Evolutionary conservation across 768 basidiomycete species (phyloP).

Genomic region (Suillus clintonianus): DNA sequence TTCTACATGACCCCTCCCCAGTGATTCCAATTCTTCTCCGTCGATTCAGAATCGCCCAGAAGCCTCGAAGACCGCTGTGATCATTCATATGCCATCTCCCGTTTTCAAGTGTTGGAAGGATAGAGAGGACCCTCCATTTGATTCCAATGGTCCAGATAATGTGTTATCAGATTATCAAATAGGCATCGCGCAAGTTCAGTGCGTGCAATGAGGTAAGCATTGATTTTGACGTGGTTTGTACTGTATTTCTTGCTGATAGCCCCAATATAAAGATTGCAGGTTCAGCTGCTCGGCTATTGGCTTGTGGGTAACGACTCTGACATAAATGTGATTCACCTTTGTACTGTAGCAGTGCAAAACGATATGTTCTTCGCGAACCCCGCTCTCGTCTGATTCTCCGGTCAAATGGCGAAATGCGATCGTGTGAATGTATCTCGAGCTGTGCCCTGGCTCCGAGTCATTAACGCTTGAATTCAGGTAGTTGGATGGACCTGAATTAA

Average conservation of each 20-base stretch:
- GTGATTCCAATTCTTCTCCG: neutral
- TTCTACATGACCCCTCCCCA: no score
- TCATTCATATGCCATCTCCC: neutral
- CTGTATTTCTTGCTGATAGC: neutral
- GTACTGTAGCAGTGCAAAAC: neutral
- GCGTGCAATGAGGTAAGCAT: neutral
- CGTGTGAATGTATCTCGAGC: conserved; percentile 57
- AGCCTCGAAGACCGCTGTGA: neutral
- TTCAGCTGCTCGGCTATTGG: no score
- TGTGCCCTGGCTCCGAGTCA: conserved; percentile 59
- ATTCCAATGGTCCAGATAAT: no score
- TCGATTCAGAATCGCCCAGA: neutral
- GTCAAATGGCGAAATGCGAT: conserved; percentile 87
- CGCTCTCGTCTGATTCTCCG: conserved; percentile 76
- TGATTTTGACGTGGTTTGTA: neutral
- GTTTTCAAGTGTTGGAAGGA: neutral
- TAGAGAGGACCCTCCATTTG: neutral
- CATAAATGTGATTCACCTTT: neutral
- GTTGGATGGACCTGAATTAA: conserved; percentile 71
- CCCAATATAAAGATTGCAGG: neutral
- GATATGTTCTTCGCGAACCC: neutral
- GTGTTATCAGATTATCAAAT: neutral
- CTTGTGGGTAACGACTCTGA: neutral
- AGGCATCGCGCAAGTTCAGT: neutral
- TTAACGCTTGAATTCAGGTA: conserved; percentile 56